phyloP scores from a whole-genome alignment of 371 early-diverging fungal genomes.

The Lichtheimia corymbifera region DNA sequence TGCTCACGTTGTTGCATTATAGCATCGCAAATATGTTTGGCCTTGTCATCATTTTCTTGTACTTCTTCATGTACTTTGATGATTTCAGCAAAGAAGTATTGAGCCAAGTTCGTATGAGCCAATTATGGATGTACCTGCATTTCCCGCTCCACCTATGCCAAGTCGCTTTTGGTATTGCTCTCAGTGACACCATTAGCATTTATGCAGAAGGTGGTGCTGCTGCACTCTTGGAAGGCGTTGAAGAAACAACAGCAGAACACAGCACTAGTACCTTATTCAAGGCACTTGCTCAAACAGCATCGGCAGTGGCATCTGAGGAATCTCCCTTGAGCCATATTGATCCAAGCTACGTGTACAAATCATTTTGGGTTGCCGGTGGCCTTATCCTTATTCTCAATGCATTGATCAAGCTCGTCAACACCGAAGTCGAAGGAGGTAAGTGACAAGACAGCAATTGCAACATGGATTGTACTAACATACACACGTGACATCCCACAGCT shows the following conservation, averaged over 20 bases:
- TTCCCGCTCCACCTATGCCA: slow-evolving; percentile 60
- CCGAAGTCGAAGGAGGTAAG: slow-evolving; percentile 31
- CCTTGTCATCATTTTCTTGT: slow-evolving; percentile 48
- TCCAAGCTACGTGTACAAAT: slow-evolving; percentile 31
- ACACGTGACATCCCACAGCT: slow-evolving; percentile 22
- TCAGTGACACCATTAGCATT: slow-evolving; percentile 48
- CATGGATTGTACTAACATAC: too few species aligned
- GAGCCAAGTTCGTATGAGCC: slow-evolving; percentile 34
- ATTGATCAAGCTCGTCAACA: slow-evolving; percentile 43
- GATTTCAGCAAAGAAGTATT: slow-evolving; percentile 45
- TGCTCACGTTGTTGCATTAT: not conserved
- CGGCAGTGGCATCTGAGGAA: slow-evolving; percentile 10
- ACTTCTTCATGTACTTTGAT: slow-evolving; percentile 57
- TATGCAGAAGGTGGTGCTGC: slow-evolving; percentile 27
- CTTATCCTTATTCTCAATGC: slow-evolving; percentile 44
- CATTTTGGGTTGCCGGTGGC: slow-evolving; percentile 48
- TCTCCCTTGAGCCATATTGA: slow-evolving; percentile 4
- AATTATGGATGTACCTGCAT: slow-evolving; percentile 64
- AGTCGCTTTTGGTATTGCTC: slow-evolving; percentile 59
- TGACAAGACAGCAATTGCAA: slow-evolving; percentile 16
- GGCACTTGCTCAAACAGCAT: slow-evolving; percentile 11
- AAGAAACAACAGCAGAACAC: not conserved
- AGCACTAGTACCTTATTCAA: slow-evolving; percentile 7
- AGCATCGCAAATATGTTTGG: slow-evolving; percentile 49
- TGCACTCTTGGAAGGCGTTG: slow-evolving; percentile 8